Evolutionary conservation across 1,284 basidiomycete species (phyloP).

Genomic region (Ganoderma multipileum): DNA sequence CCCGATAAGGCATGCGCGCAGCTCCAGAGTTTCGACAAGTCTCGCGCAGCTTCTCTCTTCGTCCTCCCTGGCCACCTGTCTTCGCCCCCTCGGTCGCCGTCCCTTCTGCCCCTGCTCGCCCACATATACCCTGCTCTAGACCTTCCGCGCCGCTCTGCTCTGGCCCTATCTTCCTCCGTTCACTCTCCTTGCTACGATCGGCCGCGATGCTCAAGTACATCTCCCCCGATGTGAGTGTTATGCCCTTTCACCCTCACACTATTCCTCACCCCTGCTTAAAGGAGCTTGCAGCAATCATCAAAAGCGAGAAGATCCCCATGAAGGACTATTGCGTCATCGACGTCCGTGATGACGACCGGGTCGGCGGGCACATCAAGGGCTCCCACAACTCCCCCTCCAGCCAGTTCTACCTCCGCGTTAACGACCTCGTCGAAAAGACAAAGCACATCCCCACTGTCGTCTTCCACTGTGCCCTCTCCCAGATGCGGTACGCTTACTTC

Average conservation of each 20-base stretch:
- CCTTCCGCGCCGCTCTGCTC: neutral
- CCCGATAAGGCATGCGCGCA: slow-evolving; percentile 26
- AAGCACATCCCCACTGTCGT: slow-evolving; percentile 68
- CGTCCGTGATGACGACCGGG: slow-evolving; percentile 79
- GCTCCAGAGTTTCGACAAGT: slow-evolving; percentile 5
- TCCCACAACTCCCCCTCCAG: slow-evolving; percentile 66
- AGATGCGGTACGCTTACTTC: slow-evolving; percentile 62
- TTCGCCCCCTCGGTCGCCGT: neutral
- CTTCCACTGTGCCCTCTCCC: slow-evolving; percentile 81
- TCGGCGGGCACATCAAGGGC: slow-evolving; percentile 77
- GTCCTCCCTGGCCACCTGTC: slow-evolving; percentile 12
- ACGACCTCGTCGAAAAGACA: slow-evolving; percentile 63
- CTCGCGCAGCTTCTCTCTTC: slow-evolving; percentile 22
- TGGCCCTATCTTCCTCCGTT: neutral
- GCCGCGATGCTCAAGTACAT: slow-evolving; percentile 40
- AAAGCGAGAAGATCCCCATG: slow-evolving; percentile 58
- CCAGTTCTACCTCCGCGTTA: slow-evolving; percentile 61
- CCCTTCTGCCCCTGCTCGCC: neutral
- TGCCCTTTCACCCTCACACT: neutral
- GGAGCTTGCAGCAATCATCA: slow-evolving; percentile 74
- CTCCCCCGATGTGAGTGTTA: slow-evolving; percentile 37
- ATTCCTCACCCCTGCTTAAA: slow-evolving; percentile 37
- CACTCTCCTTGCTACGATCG: slow-evolving; percentile 2
- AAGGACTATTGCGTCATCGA: slow-evolving; percentile 80
- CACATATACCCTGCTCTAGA: neutral